Conservation (phyloP, 2,329 filamentous ascomycete genomes). For the Phialophora expanda region DNA sequence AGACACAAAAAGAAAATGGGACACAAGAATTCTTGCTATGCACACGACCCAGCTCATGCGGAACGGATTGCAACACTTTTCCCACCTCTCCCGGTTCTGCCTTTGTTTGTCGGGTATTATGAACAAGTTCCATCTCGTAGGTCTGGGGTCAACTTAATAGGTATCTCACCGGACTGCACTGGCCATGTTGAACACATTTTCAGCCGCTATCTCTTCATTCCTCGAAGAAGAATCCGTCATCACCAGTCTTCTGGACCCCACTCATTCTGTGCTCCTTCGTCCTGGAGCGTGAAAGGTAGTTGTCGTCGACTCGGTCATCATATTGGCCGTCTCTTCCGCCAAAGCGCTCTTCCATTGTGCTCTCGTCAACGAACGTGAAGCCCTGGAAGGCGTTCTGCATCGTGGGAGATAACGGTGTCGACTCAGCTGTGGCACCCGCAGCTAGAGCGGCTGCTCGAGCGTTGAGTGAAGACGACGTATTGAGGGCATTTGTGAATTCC, state of each 20-base stretch:
- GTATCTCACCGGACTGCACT: neutral
- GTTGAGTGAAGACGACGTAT: slow-evolving; percentile 85
- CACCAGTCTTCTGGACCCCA: slow-evolving; percentile 49
- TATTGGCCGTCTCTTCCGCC: slow-evolving; percentile 46
- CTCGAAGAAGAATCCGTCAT: slow-evolving; percentile 38
- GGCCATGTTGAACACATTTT: neutral
- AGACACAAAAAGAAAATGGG: neutral
- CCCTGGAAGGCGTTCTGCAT: slow-evolving; percentile 98
- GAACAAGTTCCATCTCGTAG: slow-evolving; percentile 17
- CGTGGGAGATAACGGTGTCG: slow-evolving; percentile 89
- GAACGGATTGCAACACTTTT: slow-evolving; percentile 12
- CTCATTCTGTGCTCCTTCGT: slow-evolving; percentile 49
- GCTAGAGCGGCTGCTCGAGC: slow-evolving; percentile 86
- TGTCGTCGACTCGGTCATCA: slow-evolving; percentile 44
- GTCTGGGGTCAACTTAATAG: slow-evolving; percentile 10
- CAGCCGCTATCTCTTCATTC: slow-evolving; percentile 9
- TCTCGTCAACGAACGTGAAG: slow-evolving; percentile 99
- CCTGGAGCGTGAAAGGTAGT: slow-evolving; percentile 31
- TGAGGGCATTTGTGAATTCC: slow-evolving; percentile 94
- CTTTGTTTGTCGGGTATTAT: slow-evolving; percentile 16
- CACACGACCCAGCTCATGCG: slow-evolving; percentile 9
- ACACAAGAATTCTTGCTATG: slow-evolving; percentile 8
- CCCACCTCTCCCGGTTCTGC: neutral
- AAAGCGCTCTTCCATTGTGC: slow-evolving; percentile 86
- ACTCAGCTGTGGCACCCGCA: slow-evolving; percentile 78